Percentiles rank a stretch among this genome's conserved stretches.
phyloP scores from a whole-genome alignment of 805 yeast genomes.

The Candida sithepensis region DNA sequence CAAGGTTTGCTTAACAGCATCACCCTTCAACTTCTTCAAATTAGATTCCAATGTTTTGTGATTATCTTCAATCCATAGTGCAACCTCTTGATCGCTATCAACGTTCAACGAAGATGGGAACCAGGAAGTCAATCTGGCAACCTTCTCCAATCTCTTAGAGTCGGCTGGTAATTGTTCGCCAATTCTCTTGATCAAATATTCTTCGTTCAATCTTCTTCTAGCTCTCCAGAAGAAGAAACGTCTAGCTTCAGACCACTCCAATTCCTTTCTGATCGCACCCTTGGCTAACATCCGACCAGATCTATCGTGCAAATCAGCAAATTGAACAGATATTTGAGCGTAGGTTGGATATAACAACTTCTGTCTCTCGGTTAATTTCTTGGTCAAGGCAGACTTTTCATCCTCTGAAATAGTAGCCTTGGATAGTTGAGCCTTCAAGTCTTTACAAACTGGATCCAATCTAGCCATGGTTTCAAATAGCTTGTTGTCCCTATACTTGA shows the following conservation, averaged over 20 bases:
- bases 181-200: conserved; percentile 74
- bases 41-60: conserved; percentile 57
- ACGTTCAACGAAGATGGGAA: conserved; percentile 66
- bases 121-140: conserved; percentile 86
- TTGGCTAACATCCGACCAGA: conserved; percentile 97
- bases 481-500: conserved; percentile 93
- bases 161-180: conserved; percentile 47
- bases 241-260: conserved; percentile 85
- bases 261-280: conserved; percentile 81
- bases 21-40: conserved; percentile 62
- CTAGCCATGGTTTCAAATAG: conserved; percentile 87
- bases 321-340: conserved; percentile 88
- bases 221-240: conserved; percentile 98
- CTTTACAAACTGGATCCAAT: conserved; percentile 73
- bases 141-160: conserved; percentile 71
- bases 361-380: conserved; percentile 75
- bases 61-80: conserved; percentile 81
- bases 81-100: conserved; percentile 73
- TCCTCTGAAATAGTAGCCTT: conserved; percentile 54
- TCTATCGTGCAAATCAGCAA: conserved; percentile 97
- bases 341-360: conserved; percentile 78
- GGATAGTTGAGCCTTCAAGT: conserved; percentile 57
- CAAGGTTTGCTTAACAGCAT: conserved; percentile 61
- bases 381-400: conserved; percentile 61
- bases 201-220: conserved; percentile 93